Percentiles rank a stretch among this genome's conserved stretches.
phyloP scores from a whole-genome alignment of 768 basidiomycete genomes.

The Rhizopogon rudus region DNA sequence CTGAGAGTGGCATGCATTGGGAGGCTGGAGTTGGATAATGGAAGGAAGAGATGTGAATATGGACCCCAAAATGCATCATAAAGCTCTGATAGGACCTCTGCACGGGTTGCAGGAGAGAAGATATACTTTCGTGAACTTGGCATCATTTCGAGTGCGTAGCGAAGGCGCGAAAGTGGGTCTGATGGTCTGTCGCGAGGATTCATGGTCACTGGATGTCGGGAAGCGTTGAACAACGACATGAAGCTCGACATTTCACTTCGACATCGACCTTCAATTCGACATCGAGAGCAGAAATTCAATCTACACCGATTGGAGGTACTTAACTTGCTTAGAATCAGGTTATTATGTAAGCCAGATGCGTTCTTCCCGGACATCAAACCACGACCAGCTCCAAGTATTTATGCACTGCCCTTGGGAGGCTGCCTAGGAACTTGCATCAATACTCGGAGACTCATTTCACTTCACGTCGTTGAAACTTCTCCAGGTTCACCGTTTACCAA shows the following conservation, averaged over 20 bases:
- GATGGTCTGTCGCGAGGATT: conserved; percentile 50
- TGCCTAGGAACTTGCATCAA: too few relatives aligned
- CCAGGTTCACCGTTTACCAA: too few relatives aligned
- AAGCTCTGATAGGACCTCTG: conserved; percentile 77
- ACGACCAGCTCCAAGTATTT: too few relatives aligned
- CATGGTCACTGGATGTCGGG: conserved; percentile 51
- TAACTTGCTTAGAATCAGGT: too few relatives aligned
- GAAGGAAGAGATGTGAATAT: conserved; percentile 68
- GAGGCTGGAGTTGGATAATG: conserved; percentile 55
- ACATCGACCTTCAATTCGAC: too few relatives aligned
- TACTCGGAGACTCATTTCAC: too few relatives aligned
- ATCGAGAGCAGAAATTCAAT: too few relatives aligned
- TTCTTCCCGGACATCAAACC: too few relatives aligned
- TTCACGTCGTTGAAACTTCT: too few relatives aligned
- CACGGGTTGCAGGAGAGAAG: conserved; percentile 68
- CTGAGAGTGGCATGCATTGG: conserved; percentile 62
- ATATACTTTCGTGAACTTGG: conserved; percentile 74
- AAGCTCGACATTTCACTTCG: conserved; percentile 33
- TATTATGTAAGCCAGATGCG: too few relatives aligned
- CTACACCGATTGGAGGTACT: too few relatives aligned
- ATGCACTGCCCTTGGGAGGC: too few relatives aligned
- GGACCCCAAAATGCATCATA: conserved; percentile 82
- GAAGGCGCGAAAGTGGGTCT: conserved; percentile 67
- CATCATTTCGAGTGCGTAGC: conserved; percentile 77
- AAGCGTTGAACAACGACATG: conserved; percentile 37